Evolutionary conservation across 495 filamentous ascomycete genomes (phyloP).

Genomic region (Aeminium ludgeri): DNA sequence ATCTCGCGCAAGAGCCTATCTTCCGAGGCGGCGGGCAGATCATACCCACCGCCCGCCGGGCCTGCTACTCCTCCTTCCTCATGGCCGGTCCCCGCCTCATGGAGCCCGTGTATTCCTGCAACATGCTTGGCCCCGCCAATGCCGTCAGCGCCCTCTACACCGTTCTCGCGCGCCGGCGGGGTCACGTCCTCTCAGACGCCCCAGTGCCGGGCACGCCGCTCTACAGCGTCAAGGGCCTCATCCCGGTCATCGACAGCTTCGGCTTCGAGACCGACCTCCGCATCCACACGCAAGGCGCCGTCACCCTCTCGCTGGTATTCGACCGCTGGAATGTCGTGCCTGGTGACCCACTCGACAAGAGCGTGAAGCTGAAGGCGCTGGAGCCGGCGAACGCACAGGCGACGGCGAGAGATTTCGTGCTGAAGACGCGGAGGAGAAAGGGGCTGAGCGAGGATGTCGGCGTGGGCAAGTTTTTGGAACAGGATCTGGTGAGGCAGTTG

Average conservation of each 20-base stretch:
- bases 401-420: constrained; percentile 83
- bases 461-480: constrained; percentile 88
- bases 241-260: constrained; percentile 92
- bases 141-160: constrained; percentile 80
- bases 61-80: constrained; percentile 85
- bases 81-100: constrained; percentile 93
- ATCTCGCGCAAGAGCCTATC: constrained; percentile 74
- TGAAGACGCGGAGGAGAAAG: constrained; percentile 88
- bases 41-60: constrained; percentile 81
- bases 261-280: constrained; percentile 94
- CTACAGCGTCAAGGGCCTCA: constrained; percentile 73
- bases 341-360: constrained; percentile 82
- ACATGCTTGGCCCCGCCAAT: constrained; percentile 85
- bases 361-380: constrained; percentile 61
- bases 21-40: constrained; percentile 92
- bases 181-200: constrained; percentile 83
- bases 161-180: constrained; percentile 69
- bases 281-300: constrained; percentile 89
- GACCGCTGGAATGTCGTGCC: constrained; percentile 92
- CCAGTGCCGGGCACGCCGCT: constrained; percentile 89
- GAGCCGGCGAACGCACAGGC: constrained; percentile 75
- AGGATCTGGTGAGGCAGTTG: constrained; percentile 73
- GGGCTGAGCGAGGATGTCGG: constrained; percentile 89
- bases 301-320: constrained; percentile 79
- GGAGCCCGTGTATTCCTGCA: constrained; percentile 84